phyloP scores from a whole-genome alignment of 169 alveolate species.

The Plasmodium cynomolgi region DNA sequence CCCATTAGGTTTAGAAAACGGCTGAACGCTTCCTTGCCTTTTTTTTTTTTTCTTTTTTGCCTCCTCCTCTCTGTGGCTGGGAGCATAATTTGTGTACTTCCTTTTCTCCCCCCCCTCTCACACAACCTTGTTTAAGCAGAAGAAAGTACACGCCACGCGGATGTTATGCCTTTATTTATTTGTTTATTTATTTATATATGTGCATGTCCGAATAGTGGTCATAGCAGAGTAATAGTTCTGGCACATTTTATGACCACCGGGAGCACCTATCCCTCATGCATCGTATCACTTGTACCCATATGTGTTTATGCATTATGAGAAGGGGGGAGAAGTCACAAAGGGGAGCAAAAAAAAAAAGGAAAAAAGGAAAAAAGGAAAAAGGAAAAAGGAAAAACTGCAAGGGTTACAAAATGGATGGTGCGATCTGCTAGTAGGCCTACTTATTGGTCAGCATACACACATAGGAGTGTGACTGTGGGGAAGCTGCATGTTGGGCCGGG shows the following conservation, averaged over 20 bases:
- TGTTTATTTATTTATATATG: background rate
- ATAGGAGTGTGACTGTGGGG: background rate
- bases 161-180: background rate
- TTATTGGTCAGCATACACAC: background rate
- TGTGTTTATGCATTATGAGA: background rate
- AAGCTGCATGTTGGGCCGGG: background rate
- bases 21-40: background rate
- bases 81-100: too few relatives aligned
- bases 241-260: too few relatives aligned
- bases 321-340: background rate
- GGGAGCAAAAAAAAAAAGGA: background rate
- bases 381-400: background rate
- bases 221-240: too few relatives aligned
- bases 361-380: too few relatives aligned
- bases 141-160: background rate
- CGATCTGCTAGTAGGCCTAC: background rate
- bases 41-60: too few relatives aligned
- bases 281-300: background rate
- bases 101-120: too few relatives aligned
- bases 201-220: background rate
- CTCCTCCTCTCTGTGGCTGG: too few relatives aligned
- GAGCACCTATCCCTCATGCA: background rate
- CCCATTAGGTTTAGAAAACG: background rate
- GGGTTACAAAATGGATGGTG: background rate
- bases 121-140: background rate